These are phyloP conservation scores for Oryza rufipogon DNA, from an alignment of 176 grass and related monocot species.

Conservation along the genomic window DNA sequence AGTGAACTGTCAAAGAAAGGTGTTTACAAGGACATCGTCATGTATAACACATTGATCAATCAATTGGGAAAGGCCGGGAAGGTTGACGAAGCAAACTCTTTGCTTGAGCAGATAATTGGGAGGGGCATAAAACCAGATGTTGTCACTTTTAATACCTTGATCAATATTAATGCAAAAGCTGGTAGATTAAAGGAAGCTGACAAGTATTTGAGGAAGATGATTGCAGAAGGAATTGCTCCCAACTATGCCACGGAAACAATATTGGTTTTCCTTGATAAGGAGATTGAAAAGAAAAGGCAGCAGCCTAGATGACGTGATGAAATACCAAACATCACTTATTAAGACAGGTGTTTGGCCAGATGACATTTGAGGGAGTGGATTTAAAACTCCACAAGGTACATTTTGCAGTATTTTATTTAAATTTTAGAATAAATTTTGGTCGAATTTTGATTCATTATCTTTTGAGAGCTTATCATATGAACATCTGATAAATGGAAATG, in stretches of 20 bases:
- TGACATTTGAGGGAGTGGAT: background rate
- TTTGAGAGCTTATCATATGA: background rate
- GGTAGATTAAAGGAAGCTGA: conserved; percentile 85
- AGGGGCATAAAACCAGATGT: conserved; percentile 87
- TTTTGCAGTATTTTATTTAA: background rate
- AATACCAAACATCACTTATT: background rate
- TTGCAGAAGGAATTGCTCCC: conserved; percentile 75
- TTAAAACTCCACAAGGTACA: conserved; percentile 32
- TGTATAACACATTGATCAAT: conserved; percentile 97
- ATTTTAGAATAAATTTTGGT: background rate
- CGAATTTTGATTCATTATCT: background rate
- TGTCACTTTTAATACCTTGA: conserved; percentile 93
- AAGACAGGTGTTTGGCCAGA: background rate
- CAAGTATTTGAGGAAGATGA: conserved; percentile 89
- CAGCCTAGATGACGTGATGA: conserved; percentile 40
- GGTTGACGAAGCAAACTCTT: conserved; percentile 66
- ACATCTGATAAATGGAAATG: conserved; percentile 8
- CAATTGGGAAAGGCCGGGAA: conserved; percentile 72
- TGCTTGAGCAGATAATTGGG: conserved; percentile 73
- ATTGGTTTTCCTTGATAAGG: conserved; percentile 80
- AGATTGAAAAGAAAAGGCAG: conserved; percentile 73
- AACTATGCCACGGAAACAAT: conserved; percentile 88
- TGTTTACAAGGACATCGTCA: conserved; percentile 87
- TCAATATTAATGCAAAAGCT: conserved; percentile 85
- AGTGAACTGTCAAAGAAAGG: conserved; percentile 74